Evolutionary conservation across 306 rosid genomes (phyloP), one percentile per base, ranked within the genome.

Genomic region (Trifolium subterraneum): DNA sequence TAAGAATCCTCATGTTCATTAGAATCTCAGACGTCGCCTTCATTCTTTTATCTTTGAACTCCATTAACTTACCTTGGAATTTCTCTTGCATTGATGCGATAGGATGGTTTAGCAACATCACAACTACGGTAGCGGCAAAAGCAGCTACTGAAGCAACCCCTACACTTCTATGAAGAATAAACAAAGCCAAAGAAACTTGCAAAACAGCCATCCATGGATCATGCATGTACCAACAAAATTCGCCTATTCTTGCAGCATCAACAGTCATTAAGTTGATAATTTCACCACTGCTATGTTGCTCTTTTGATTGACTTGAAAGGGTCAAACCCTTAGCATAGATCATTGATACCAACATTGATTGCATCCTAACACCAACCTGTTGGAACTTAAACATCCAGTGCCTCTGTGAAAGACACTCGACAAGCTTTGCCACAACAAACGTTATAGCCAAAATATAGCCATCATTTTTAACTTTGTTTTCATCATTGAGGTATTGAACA

Each of bases 1-100:
- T 93, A 25, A 93, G 92, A 79, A 89, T 89, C 84, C 90, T 85
- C 97, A 93, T 89, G 82, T 85, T 93, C 85, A 83, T 85, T 38
- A 93, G 80, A 67, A 86, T 81, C 88, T 93, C 98, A 1, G 93
- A 82, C 0, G 90, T 93, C 4, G 78, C 84, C 81, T 93, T 90
- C 98, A 93, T 93, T 85, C 98, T 84, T 25, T 14, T 75, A 71
- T 93, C 98, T 71, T 93, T 93, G 56, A 89, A 89, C 50, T 85
- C 85, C 98, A 93, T 93, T 42, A 93, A 60, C 90, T 93, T 90
- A 14, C 45, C 71, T 56, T 93, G 98, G 44, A 79, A 93, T 72
- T 81, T 86, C 74, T 91, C 88, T 76, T 87, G 88, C 74, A 84
- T 55, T 77, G 86, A 87, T 44, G 84, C 87, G 79, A 91, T 41